Evolutionary conservation across 2,329 filamentous ascomycete species (phyloP), one percentile per base, ranked within the genome.

Genomic region (Leptodontidium sp.): DNA sequence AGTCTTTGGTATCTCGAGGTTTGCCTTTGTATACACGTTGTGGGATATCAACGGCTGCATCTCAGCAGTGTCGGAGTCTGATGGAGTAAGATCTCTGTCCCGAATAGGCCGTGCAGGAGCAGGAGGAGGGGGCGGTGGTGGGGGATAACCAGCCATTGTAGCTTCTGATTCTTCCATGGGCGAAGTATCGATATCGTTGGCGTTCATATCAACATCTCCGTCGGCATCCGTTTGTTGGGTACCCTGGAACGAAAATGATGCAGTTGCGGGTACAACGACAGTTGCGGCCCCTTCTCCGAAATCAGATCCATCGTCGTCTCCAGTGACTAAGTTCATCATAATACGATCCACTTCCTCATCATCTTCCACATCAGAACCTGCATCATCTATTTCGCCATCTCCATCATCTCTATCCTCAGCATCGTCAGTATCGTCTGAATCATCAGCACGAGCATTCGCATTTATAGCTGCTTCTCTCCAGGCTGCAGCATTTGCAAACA

Each of bases 1-100:
- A 0, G 96, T 98, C 77, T 91, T 92, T 5, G 96, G 96, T 29
- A 98, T 91, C 12, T 91, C 87, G 40, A 92, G 80, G 69, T 90
- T 89, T 3, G 87, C 85, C 76, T 91, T 91, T 26, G 87, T 84
- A 75, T 88, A 90, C 14, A 88, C 84, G 0, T 83, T 84, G 2
- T 88, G 84, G 4, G 88, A 86, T 64, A 91, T 89, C 50, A 91
- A 82, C 55, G 89, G 87, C 40, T 76, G 76, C 68, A 76, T 73
- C 71, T 91, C 90, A 47, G 88, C 87, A 45, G 88, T 91, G 74
- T 93, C 91, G 4, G 91, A 92, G 74, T 93, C 91, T 1, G 90
- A 91, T 4, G 90, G 89, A 4, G 90, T 92, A 29, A 88, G 83
- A 72, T 89, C 89, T 70, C 87, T 85, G 68, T 90, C 86, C 69